Base-by-base conservation (phyloP, 2,329 filamentous ascomycete species). In the Aspergillus pseudoglaucus region DNA sequence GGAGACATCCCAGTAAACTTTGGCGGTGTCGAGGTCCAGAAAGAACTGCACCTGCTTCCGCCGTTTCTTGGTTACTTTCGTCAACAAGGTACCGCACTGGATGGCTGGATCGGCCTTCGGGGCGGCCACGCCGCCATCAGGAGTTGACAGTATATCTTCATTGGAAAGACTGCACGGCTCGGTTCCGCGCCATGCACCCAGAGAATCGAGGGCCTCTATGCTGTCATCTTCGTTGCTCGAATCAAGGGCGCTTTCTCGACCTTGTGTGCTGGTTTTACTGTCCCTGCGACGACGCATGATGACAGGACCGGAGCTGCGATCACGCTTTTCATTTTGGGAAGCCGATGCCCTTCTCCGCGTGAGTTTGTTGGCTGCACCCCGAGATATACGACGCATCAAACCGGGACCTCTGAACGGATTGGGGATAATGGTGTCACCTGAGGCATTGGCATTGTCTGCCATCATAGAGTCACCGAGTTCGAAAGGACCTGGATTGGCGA, bases 281-380 rank as follows among this genome's bases (percentile, higher is more conserved):
- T 94, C 90, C 67, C 90, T 96, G 55, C 90, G 83, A 49, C 89
- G 80, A 53, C 91, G 83, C 68, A 95, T 82, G 45, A 95, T 87
- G 47, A 90, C 86, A 1, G 93, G 93, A 0, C 93, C 93, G 22
- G 90, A 85, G 63, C 90, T 96, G 52, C 87, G 84, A 62, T 96
- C 90, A 38, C 90, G 83, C 64, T 85, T 88, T 51, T 84, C 82
- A 17, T 86, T 81, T 40, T 86, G 80, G 1, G 84, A 84, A 2
- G 88, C 90, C 14, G 88, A 94, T 52, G 86, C 84, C 52, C 90
- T 80, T 53, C 90, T 82, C 51, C 84, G 79, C 35, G 64, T 83
- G 65, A 75, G 85, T 70, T 78, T 84, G 67, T 81, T 84, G 42
- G 82, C 82, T 5, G 90, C 88, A 52, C 85, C 83, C 58, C 87